Base-by-base conservation (phyloP, 2,329 filamentous ascomycete species). In the Fusarium miscanthi region DNA sequence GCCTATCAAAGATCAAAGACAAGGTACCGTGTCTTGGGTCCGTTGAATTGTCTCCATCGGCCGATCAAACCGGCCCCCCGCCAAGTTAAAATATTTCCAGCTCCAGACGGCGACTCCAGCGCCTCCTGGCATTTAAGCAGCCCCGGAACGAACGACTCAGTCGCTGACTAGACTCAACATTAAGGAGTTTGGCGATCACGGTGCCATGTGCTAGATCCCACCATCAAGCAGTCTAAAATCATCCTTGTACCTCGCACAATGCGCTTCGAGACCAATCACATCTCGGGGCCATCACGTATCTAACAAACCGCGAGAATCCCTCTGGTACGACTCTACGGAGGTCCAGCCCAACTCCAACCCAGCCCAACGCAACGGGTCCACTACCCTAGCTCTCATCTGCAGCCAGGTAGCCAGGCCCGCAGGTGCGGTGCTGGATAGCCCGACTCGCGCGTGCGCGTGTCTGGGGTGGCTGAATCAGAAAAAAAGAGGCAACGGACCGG, bases 391-490 rank as follows among this genome's bases (percentile, higher is more conserved):
- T 64, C 45, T 59, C 46, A 64, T 62, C 64, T 64, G 63, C 59
- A 46, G 40, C 48, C 62, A 69, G 63, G 63, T 49, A 45, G 40
- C 37, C 62, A 69, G 63, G 46, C 62, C 68, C 62, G 57, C 73
- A 63, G 45, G 57, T 59, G 54, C 70, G 54, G 51, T 74, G 60
- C 74, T 72, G 60, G 65, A 66, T 64, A 60, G 67, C 61, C 68
- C 64, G 64, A 72, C 62, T 77, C 66, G 63, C 69, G 69, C 61
- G 62, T 58, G 69, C 62, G 63, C 68, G 58, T 62, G 53, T 72
- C 54, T 67, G 64, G 62, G 68, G 73, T 76, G 75, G 75, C 75
- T 77, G 66, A 75, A 76, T 76, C 63, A 74, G 63, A 49, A 41
- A 58, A 52, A 54, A 61, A 63, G 57, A 72, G 48, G 48, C 37